A percentile compares a stretch with the other conserved stretches of the same genome.
phyloP scores from a whole-genome alignment of 75 land plant species.

The Picea glauca region DNA sequence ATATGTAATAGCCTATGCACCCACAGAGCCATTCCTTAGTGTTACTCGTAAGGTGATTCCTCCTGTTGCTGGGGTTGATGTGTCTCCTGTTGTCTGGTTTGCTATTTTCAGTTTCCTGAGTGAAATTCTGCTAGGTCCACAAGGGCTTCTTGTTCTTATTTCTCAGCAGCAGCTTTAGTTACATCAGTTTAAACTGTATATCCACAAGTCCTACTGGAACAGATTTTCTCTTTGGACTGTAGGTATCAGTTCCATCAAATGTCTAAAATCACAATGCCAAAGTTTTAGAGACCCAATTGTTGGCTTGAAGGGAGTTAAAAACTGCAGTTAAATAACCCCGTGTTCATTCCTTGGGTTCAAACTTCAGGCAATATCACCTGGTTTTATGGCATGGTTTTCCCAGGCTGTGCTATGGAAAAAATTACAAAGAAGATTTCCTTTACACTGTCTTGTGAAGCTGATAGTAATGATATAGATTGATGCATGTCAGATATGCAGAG shows the following conservation, averaged over 20 bases:
- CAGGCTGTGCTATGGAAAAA: not conserved
- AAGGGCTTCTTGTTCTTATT: constrained; percentile 90
- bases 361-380: not conserved
- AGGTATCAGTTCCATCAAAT: not conserved
- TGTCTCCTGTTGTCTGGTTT: constrained; percentile 94
- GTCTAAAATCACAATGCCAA: not conserved
- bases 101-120: constrained; percentile 83
- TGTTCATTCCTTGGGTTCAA: too few relatives aligned
- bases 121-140: constrained; percentile 87
- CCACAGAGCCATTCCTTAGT: constrained; percentile 82
- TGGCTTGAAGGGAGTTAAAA: not conserved
- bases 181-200: constrained; percentile 7
- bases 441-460: not conserved
- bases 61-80: constrained; percentile 96
- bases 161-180: constrained; percentile 57
- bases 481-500: not conserved
- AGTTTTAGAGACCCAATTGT: not conserved
- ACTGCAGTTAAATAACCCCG: not conserved
- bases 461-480: not conserved
- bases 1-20: constrained; percentile 88
- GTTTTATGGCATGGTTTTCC: not conserved
- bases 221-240: not conserved
- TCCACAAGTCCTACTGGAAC: constrained; percentile 2
- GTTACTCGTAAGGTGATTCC: constrained; percentile 84
- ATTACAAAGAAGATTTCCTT: not conserved